Conservation (phyloP, 805 yeast species). For the Debaryomyces maramus region DNA sequence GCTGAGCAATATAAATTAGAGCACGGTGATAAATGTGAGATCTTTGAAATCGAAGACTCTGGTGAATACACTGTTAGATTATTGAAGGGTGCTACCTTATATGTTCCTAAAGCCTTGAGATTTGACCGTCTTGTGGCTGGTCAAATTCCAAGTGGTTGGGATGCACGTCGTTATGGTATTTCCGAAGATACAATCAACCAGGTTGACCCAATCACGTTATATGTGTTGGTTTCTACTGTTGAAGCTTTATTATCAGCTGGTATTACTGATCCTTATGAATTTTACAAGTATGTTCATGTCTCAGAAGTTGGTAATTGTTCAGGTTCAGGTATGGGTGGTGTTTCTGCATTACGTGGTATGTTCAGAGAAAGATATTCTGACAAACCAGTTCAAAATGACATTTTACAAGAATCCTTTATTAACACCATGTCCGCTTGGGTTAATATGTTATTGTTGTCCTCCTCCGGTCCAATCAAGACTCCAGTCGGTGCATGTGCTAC, state of each 20-base stretch:
- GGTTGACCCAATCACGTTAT: slow-evolving; percentile 95
- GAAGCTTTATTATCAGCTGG: slow-evolving; percentile 95
- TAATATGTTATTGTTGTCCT: slow-evolving; percentile 92
- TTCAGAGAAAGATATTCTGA: slow-evolving; percentile 93
- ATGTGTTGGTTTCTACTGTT: slow-evolving; percentile 87
- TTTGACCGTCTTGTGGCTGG: slow-evolving; percentile 81
- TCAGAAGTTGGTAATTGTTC: slow-evolving; percentile 99
- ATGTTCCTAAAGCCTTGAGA: slow-evolving; percentile 83
- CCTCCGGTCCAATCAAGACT: slow-evolving; percentile 98
- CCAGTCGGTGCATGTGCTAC: slow-evolving; percentile 99
- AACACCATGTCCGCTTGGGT: slow-evolving; percentile 99
- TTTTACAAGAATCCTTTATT: slow-evolving; percentile 96
- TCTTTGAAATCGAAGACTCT: slow-evolving; percentile 81
- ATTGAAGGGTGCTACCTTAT: slow-evolving; percentile 89
- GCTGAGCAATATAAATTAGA: slow-evolving; percentile 92
- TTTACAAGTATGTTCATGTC: slow-evolving; percentile 96
- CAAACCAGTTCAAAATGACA: slow-evolving; percentile 94
- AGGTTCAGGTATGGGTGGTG: slow-evolving; percentile 99
- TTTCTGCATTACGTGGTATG: slow-evolving; percentile 94
- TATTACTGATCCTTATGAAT: slow-evolving; percentile 97
- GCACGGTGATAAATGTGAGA: slow-evolving; percentile 92
- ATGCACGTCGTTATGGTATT: slow-evolving; percentile 92
- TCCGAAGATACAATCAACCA: slow-evolving; percentile 89
- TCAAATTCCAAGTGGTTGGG: slow-evolving; percentile 99
- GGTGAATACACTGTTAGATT: slow-evolving; percentile 91